Conservation (phyloP, 192 early-diverging fungal genomes). For the Coemansia sp. region DNA sequence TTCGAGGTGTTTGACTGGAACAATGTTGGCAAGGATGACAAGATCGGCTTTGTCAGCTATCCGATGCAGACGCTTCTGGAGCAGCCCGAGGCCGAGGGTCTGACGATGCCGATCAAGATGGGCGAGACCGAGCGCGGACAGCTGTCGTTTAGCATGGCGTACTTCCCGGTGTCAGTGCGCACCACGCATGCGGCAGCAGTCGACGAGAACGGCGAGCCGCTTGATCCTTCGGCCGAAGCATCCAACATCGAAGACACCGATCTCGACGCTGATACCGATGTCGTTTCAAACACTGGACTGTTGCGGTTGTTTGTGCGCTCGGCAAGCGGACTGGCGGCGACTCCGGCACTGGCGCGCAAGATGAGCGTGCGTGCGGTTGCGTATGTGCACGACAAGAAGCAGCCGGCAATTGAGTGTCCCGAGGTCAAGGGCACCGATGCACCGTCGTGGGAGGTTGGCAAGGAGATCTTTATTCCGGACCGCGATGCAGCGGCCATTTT, state of each 20-base stretch:
- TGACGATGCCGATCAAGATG: slow-evolving; percentile 51
- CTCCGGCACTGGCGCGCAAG: slow-evolving; percentile 47
- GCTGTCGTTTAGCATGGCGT: slow-evolving; percentile 49
- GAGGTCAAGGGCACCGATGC: slow-evolving; percentile 71
- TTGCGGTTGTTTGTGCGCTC: slow-evolving; percentile 67
- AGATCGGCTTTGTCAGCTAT: slow-evolving; percentile 51
- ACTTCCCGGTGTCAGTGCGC: slow-evolving; percentile 46
- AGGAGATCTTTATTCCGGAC: slow-evolving; percentile 74
- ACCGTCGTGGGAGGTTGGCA: slow-evolving; percentile 76
- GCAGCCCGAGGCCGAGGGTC: slow-evolving; percentile 51
- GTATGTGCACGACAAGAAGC: slow-evolving; percentile 60
- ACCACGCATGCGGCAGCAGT: slow-evolving; percentile 44
- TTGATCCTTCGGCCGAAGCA: slow-evolving; percentile 46
- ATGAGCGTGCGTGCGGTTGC: slow-evolving; percentile 61
- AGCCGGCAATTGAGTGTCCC: slow-evolving; percentile 59
- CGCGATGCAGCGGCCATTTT: slow-evolving; percentile 59
- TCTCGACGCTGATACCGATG: slow-evolving; percentile 47
- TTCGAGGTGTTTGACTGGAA: slow-evolving; percentile 86
- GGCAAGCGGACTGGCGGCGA: slow-evolving; percentile 63
- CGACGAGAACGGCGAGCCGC: slow-evolving; percentile 38
- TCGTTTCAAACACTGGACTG: slow-evolving; percentile 70
- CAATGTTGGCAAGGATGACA: slow-evolving; percentile 69
- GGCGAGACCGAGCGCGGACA: slow-evolving; percentile 50
- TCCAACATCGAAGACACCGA: slow-evolving; percentile 49
- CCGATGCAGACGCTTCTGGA: slow-evolving; percentile 55